Evolutionary conservation across 75 land plant genomes (phyloP).

Genomic region (Larix kaempferi): DNA sequence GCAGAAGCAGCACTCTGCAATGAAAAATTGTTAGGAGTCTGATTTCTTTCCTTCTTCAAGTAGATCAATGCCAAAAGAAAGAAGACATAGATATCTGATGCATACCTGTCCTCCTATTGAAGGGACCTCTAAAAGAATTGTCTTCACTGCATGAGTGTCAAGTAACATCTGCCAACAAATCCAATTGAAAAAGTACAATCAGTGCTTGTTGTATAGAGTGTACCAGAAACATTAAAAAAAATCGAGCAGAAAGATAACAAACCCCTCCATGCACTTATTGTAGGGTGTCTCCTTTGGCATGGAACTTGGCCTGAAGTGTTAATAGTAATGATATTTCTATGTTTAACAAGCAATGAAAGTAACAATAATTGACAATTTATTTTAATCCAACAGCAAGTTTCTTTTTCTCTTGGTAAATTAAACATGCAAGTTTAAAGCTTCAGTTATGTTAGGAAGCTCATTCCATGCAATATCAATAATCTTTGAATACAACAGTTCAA

Average conservation of each 20-base stretch:
- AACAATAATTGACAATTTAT: too few species aligned
- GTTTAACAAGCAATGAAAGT: too few species aligned
- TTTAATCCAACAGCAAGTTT: too few species aligned
- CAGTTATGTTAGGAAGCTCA: too few species aligned
- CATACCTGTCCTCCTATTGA: constrained; percentile 87
- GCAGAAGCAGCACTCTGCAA: constrained; percentile 68
- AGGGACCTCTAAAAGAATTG: constrained; percentile 91
- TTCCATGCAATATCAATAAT: too few species aligned
- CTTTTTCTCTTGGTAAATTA: too few species aligned
- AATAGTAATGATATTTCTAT: too few species aligned
- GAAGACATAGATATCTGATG: not conserved
- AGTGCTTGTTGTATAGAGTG: not conserved
- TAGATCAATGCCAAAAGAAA: not conserved
- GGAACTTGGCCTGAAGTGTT: too few species aligned
- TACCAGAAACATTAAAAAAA: not conserved
- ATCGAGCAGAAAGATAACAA: not conserved
- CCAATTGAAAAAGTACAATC: not conserved
- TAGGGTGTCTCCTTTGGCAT: too few species aligned
- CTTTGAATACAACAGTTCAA: too few species aligned
- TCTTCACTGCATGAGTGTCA: constrained; percentile 98
- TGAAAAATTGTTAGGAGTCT: not conserved
- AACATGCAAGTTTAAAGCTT: too few species aligned
- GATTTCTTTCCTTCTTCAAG: not conserved
- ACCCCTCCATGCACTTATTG: not conserved
- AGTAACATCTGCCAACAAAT: constrained; percentile 74